phyloP scores from a whole-genome alignment of 225 moss, liverwort and hornwort species.

The Thuidium tamariscinum region DNA sequence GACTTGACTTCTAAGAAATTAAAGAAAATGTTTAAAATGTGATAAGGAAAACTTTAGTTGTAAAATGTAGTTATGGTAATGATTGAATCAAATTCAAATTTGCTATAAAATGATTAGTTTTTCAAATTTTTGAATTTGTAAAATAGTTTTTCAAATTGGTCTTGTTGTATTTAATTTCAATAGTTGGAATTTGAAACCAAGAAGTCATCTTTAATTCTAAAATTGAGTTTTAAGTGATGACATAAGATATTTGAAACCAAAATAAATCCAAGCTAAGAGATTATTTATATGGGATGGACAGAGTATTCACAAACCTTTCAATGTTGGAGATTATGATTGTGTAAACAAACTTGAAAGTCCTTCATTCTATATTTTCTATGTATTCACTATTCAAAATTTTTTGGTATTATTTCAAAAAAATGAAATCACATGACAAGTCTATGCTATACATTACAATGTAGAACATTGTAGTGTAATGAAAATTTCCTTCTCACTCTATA shows the following conservation, averaged over 20 bases:
- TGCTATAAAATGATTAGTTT: not conserved
- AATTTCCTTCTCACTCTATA: accelerated
- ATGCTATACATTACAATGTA: not conserved
- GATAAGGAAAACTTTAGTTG: not conserved
- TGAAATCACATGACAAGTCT: not conserved
- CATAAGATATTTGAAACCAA: not conserved
- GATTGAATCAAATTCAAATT: not conserved
- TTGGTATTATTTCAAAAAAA: not conserved
- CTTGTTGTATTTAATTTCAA: not conserved
- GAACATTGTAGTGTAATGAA: not conserved
- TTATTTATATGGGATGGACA: too few species aligned
- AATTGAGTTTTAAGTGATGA: too few species aligned
- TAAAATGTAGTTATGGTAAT: not conserved
- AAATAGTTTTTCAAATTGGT: too few species aligned
- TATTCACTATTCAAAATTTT: too few species aligned
- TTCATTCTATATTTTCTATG: accelerated
- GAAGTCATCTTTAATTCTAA: too few species aligned
- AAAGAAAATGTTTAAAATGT: not conserved
- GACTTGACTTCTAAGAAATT: too few species aligned
- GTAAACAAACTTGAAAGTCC: not conserved
- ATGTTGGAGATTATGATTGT: accelerated
- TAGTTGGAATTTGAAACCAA: not conserved
- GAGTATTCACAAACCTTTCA: not conserved
- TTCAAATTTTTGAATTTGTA: not conserved
- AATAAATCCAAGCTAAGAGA: not conserved